A percentile compares a stretch with the other conserved stretches of the same genome.
These are phyloP conservation scores for Ophiostoma sp. DNA, from an alignment of 2,329 filamentous ascomycete species.

Conservation along the genomic window DNA sequence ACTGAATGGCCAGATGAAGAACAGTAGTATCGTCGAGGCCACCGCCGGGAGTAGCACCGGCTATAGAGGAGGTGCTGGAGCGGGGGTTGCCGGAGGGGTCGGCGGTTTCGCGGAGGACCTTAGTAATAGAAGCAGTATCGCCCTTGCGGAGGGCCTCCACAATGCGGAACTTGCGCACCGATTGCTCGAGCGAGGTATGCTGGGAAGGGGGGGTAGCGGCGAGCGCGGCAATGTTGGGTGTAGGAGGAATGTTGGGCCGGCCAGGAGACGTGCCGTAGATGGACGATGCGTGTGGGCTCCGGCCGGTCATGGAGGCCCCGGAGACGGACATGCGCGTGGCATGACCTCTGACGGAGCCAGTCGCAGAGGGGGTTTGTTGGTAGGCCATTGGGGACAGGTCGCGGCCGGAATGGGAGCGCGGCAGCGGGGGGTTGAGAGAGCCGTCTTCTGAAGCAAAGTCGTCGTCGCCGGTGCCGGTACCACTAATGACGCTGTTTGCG, in stretches of 20 bases:
- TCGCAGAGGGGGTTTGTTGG: slow-evolving; percentile 22
- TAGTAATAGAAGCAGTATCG: slow-evolving; percentile 84
- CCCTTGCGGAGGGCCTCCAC: slow-evolving; percentile 89
- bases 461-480: slow-evolving; percentile 44
- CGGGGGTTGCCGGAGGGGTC: slow-evolving; percentile 42
- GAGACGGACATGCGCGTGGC: slow-evolving; percentile 44
- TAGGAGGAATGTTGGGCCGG: not conserved
- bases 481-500: slow-evolving; percentile 45
- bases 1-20: slow-evolving; percentile 90
- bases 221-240: slow-evolving; percentile 17
- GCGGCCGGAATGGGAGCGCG: slow-evolving; percentile 30
- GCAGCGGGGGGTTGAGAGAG: slow-evolving; percentile 30
- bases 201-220: slow-evolving; percentile 14
- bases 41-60: slow-evolving; percentile 36
- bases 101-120: slow-evolving; percentile 67
- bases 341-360: slow-evolving; percentile 40
- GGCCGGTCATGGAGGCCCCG: slow-evolving; percentile 37
- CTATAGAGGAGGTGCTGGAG: slow-evolving; percentile 52
- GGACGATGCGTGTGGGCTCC: slow-evolving; percentile 34
- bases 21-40: slow-evolving; percentile 77
- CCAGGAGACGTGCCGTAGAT: slow-evolving; percentile 16
- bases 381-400: slow-evolving; percentile 22
- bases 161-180: slow-evolving; percentile 86
- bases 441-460: slow-evolving; percentile 46
- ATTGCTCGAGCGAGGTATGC: slow-evolving; percentile 70